Base-by-base conservation (phyloP, 768 basidiomycete genomes). In the Pleurotus djamor region DNA sequence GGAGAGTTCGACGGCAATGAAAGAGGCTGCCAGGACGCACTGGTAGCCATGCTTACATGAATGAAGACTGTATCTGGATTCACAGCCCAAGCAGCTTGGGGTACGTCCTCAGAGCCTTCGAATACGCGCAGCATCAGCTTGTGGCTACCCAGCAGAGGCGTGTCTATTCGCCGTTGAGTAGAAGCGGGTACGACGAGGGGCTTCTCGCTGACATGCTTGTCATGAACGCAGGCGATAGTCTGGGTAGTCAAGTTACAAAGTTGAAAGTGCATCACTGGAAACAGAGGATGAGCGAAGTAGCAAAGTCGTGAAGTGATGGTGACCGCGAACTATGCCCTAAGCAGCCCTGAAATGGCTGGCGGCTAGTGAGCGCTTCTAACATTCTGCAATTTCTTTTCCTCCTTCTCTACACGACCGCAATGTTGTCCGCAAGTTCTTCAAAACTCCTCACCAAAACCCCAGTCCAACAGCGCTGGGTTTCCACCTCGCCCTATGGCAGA, bases 401-500 rank as follows among this genome's bases (percentile, higher is more conserved):
- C 21, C 21, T 28, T 28, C 21, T 28, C 21, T 28, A 28, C 21
- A 28, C 21, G 45, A 47, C 45, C 45, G 7, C 16, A 12, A 47
- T 47, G 45, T 43, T 43, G 8, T 17, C 38, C 12, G 10, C 45
- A 9, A n/a, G 36, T 32, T 36, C 33, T 14, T 38, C 34, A 28
- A 43, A 36, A 28, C 52, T 13, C 13, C 34, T n/a, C 54, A 16
- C 43, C 54, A 50, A 59, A 34, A 52, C 64, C 14, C 43, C 5
- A 41, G 9, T n/a, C 16, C 74, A 68, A 58, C 65, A 65, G 0
- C 82, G 85, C 21, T 60, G 51, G 52, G 76, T 87, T 51, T 92
- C 91, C 1, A 84, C 78, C 45, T 92, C 91, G 0, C 91, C 91
- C 0, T 94, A 94, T 67, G 92, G 92, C 56, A 84, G 90, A 9